Conservation (phyloP, 2,329 filamentous ascomycete genomes). For the Xylaria sp. region DNA sequence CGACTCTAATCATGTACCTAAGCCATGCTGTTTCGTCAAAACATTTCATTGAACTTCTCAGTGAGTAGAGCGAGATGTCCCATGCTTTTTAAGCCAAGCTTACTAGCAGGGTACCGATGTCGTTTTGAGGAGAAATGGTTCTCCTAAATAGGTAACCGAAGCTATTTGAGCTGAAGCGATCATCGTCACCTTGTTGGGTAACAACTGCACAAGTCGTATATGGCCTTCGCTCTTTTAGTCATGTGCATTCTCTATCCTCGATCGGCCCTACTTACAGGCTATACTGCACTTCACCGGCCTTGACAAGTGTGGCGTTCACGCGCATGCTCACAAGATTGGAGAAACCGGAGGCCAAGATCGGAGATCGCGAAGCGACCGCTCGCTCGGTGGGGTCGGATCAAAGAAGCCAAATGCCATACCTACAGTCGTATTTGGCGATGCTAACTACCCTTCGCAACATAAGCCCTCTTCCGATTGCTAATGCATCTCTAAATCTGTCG, state of each 20-base stretch:
- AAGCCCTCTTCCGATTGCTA: constrained; percentile 10
- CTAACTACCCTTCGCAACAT: constrained; percentile 13
- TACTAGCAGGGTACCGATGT: constrained; percentile 3
- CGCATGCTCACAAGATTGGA: constrained; percentile 21
- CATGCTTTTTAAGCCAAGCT: not conserved
- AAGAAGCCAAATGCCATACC: not conserved
- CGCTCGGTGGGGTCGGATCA: constrained; percentile 5
- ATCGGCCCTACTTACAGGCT: constrained; percentile 37
- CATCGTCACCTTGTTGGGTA: constrained; percentile 22
- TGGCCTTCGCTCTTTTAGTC: constrained; percentile 6
- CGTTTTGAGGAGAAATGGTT: not conserved
- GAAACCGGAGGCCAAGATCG: constrained; percentile 19
- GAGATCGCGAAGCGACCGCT: constrained; percentile 21
- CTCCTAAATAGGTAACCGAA: constrained; percentile 3
- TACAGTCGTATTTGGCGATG: constrained; percentile 22
- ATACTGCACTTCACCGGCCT: constrained; percentile 20
- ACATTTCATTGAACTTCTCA: not conserved
- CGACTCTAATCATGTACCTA: constrained; percentile 14
- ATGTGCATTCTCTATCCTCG: constrained; percentile 13
- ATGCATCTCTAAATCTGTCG: constrained; percentile 9
- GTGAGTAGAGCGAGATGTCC: constrained; percentile 15
- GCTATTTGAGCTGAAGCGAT: constrained; percentile 33
- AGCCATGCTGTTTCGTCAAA: constrained; percentile 3
- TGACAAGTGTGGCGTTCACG: constrained; percentile 18
- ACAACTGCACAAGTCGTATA: constrained; percentile 30